These are phyloP conservation scores for Aphanomyces astaci DNA, from an alignment of 352 stramenopile genomes.

Conservation along the genomic window DNA sequence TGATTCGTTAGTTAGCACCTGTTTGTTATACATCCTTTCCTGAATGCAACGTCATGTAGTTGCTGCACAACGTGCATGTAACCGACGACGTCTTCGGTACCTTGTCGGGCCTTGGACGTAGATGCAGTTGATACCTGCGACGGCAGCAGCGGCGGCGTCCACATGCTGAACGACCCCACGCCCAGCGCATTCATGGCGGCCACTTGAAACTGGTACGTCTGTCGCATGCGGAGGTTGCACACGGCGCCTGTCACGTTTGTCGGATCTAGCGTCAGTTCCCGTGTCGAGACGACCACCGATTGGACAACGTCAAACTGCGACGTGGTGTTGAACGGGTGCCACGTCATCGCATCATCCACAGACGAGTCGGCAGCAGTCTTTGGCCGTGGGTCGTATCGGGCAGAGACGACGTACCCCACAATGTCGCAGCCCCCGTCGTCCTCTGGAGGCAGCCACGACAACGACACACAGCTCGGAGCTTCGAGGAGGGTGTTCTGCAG, in stretches of 20 bases:
- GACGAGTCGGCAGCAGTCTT: too few species aligned
- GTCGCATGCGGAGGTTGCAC: conserved; percentile 41
- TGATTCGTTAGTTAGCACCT: too few species aligned
- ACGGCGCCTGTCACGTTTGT: conserved; percentile 24
- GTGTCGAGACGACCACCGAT: conserved; percentile 14
- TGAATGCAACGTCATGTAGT: too few species aligned
- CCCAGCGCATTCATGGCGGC: conserved; percentile 60
- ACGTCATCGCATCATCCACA: too few species aligned
- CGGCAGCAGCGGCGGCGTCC: conserved; percentile 33
- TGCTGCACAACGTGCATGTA: too few species aligned
- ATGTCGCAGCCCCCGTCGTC: conserved; percentile 52
- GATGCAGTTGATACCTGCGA: too few species aligned
- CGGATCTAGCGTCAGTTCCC: conserved; percentile 31
- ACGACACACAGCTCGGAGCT: conserved; percentile 30
- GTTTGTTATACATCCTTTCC: too few species aligned
- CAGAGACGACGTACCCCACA: conserved; percentile 35
- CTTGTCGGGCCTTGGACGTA: too few species aligned
- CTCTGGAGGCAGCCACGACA: conserved; percentile 48
- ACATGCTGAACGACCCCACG: conserved; percentile 40
- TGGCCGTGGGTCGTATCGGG: conserved; percentile 24
- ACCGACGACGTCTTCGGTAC: too few species aligned
- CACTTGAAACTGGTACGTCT: conserved; percentile 45
- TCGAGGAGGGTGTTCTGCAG: conserved; percentile 3
- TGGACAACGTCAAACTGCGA: conserved; percentile 7
- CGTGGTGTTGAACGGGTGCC: conserved; percentile 10